Base-by-base conservation (phyloP, 140 eudicot species). In the Cichorium intybus region DNA sequence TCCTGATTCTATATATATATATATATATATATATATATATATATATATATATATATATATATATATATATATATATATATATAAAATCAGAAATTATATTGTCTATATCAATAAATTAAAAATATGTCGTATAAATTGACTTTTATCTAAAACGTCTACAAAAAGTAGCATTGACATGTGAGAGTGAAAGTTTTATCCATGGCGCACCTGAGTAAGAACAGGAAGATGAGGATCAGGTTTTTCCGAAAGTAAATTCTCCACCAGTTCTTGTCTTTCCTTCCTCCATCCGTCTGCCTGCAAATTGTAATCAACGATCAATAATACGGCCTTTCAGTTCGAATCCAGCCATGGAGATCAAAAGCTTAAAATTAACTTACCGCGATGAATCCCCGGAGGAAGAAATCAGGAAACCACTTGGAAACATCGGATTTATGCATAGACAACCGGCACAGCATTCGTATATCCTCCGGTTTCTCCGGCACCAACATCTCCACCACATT, bases 211-310 rank as follows among this genome's bases (percentile, higher is more conserved):
- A 15, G 75, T 56, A 5, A 89, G 66, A 24, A 75, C 31, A 22
- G 81, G 72, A 46, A 79, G 41, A 6, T 53, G 69, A 53, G 57
- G 20, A 66, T 83, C 67, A 24, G 67, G 53, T 26, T 78, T 75
- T 34, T 43, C 31, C 18, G 54, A 22, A 74, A 85, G 56, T 54
- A 89, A 60, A 70, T 79, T 62, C 60, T 85, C 81, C 48, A 86
- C 61, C 47, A 83, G 72, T 78, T 86, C 80, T 71, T 31, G 57
- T 49, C 76, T 86, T 63, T 81, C 91, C 58, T 79, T 85, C 73
- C 72, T 74, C 65, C 75, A 55, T 22, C 64, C 18, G 12, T 76
- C 76, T 22, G 71, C 64, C 78, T 73, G 66, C 72, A 61, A 50
- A 31, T 60, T 10, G 12, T 0, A 27, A 24, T 16, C 57, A 63